Percentiles rank a stretch among this genome's conserved stretches.
These are phyloP conservation scores for Lactarius psammicola DNA, from an alignment of 768 basidiomycete genomes.

Conservation along the genomic window DNA sequence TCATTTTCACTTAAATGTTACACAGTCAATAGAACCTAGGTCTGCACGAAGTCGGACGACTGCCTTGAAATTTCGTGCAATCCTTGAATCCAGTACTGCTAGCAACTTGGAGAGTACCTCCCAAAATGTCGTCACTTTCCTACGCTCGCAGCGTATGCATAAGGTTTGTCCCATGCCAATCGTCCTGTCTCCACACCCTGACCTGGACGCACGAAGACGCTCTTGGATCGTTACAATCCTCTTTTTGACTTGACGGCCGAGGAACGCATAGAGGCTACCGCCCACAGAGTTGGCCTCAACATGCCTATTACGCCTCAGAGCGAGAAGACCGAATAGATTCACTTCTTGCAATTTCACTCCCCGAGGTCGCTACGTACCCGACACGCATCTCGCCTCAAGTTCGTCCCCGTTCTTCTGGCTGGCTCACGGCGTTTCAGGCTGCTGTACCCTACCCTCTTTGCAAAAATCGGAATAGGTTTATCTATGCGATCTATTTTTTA, in stretches of 20 bases:
- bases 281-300: constrained; percentile 81
- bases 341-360: neutral
- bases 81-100: constrained; percentile 42
- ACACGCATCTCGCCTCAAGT: neutral
- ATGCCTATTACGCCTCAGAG: constrained; percentile 57
- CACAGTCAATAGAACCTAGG: constrained; percentile 44
- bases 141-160: constrained; percentile 71
- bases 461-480: neutral
- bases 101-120: constrained; percentile 45
- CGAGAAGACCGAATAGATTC: constrained; percentile 27
- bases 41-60: constrained; percentile 44
- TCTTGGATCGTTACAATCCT: constrained; percentile 89
- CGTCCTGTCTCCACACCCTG: neutral
- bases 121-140: constrained; percentile 61
- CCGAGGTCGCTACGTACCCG: neutral
- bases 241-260: constrained; percentile 72
- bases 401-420: neutral
- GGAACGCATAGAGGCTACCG: constrained; percentile 82
- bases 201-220: constrained; percentile 44
- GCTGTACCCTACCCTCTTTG: neutral
- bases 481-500: neutral
- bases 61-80: constrained; percentile 49
- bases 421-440: neutral
- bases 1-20: constrained; percentile 12
- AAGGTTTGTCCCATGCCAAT: constrained; percentile 51